Percentiles rank a stretch among this genome's conserved stretches.
Conservation (phyloP, 2,329 filamentous ascomycete species). For the Fusarium newnesense region DNA sequence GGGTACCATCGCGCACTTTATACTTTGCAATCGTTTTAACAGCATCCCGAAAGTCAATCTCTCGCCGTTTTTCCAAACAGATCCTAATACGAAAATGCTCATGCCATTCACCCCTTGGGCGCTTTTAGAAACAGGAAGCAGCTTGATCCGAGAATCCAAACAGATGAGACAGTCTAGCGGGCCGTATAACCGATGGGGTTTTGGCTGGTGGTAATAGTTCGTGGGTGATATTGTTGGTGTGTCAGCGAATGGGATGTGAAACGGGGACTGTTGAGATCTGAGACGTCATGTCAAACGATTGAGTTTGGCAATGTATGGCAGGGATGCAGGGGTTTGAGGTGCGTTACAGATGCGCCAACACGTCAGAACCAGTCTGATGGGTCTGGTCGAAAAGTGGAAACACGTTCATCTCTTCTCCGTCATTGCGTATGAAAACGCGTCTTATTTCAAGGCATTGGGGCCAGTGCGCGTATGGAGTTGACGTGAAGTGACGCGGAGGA, state of each 20-base stretch:
- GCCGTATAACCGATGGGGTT: background rate
- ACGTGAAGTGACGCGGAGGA: background rate
- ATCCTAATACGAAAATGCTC: background rate
- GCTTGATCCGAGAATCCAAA: background rate
- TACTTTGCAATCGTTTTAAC: background rate
- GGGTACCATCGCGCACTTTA: background rate
- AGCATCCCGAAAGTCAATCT: background rate
- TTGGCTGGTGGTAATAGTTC: background rate
- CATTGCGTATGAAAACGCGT: background rate
- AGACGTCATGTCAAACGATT: background rate
- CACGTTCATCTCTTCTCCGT: background rate
- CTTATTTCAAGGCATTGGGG: fast-evolving
- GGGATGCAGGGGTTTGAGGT: background rate
- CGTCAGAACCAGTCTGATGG: background rate
- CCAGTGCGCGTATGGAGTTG: background rate
- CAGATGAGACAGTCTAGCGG: background rate
- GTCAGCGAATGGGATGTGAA: background rate
- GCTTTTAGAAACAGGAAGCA: conserved; percentile 6
- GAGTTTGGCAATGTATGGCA: background rate
- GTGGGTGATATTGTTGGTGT: background rate
- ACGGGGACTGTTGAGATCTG: background rate
- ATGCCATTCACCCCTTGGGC: background rate
- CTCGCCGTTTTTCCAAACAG: background rate
- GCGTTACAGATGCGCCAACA: background rate
- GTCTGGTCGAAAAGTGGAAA: background rate